phyloP scores from a whole-genome alignment of 495 filamentous ascomycete genomes.

The Lophiostoma macrostomum region DNA sequence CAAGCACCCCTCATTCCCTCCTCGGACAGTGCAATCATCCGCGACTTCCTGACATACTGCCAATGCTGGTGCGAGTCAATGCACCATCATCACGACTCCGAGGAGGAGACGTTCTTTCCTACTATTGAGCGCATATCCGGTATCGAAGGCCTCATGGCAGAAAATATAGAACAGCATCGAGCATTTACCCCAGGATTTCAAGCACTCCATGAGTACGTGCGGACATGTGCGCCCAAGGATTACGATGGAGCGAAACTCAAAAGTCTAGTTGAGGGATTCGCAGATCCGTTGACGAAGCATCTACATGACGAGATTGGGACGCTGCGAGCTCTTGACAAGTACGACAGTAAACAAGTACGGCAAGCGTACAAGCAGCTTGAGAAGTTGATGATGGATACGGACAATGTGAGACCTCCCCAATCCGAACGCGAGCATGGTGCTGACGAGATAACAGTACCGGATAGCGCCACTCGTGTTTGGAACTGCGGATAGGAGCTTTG shows the following conservation, averaged over 20 bases:
- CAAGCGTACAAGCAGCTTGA: conserved; percentile 30
- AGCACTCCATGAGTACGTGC: conserved; percentile 1
- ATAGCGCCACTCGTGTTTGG: conserved; percentile 38
- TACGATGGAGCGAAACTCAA: background rate
- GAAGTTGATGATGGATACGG: conserved; percentile 28
- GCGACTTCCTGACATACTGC: conserved; percentile 45
- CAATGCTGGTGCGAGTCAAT: conserved; percentile 38
- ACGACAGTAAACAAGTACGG: conserved; percentile 33
- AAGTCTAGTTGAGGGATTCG: conserved; percentile 15
- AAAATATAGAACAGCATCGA: conserved; percentile 16
- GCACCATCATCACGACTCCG: conserved; percentile 46
- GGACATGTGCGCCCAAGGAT: background rate
- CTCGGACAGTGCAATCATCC: conserved; percentile 28
- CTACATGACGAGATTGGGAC: conserved; percentile 17
- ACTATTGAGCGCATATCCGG: conserved; percentile 42
- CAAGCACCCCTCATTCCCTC: conserved; percentile 44
- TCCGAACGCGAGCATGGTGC: conserved; percentile 9
- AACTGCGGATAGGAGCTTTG: conserved; percentile 35
- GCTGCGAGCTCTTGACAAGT: conserved; percentile 31
- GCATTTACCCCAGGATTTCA: conserved; percentile 10
- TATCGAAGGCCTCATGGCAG: conserved; percentile 44
- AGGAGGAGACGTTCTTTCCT: conserved; percentile 49
- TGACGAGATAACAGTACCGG: conserved; percentile 33
- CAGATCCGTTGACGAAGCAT: conserved; percentile 5
- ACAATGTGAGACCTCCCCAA: conserved; percentile 21